These are phyloP conservation scores for Fibroporia radiculosa DNA, from an alignment of 768 basidiomycete genomes.

Conservation along the genomic window DNA sequence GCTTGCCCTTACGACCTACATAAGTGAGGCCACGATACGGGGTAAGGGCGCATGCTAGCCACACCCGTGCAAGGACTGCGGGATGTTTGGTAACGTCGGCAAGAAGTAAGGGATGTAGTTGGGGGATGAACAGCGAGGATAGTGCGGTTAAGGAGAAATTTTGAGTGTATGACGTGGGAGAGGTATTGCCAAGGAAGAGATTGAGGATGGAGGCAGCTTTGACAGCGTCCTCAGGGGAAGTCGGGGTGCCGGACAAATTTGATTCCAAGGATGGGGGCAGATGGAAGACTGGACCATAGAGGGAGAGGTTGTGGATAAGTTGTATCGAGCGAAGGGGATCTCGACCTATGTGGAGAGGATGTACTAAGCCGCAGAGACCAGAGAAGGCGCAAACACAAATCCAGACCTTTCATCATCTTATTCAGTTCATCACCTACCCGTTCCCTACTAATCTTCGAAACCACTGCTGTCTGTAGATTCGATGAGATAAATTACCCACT, in stretches of 20 bases:
- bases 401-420: slow-evolving; percentile 85
- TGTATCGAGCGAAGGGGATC: slow-evolving; percentile 69
- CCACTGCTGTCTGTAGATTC: slow-evolving; percentile 46
- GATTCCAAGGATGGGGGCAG: slow-evolving; percentile 38
- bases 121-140: slow-evolving; percentile 25
- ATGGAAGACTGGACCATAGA: slow-evolving; percentile 63
- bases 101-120: slow-evolving; percentile 41
- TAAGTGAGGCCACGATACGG: slow-evolving; percentile 61
- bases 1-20: slow-evolving; percentile 56
- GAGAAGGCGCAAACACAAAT: background rate
- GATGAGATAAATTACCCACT: background rate
- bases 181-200: background rate
- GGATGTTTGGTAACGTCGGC: slow-evolving; percentile 23
- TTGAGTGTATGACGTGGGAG: slow-evolving; percentile 12
- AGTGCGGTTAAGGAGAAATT: background rate
- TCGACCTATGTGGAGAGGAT: slow-evolving; percentile 37
- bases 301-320: slow-evolving; percentile 63
- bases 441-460: slow-evolving; percentile 82
- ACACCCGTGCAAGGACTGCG: slow-evolving; percentile 53
- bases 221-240: slow-evolving; percentile 13
- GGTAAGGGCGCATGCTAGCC: slow-evolving; percentile 67
- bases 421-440: slow-evolving; percentile 86
- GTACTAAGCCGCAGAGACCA: background rate
- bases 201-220: background rate
- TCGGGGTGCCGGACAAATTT: slow-evolving; percentile 37